These are phyloP conservation scores for Boechera retrofracta DNA, from an alignment of 345 rosid species.

Conservation along the genomic window DNA sequence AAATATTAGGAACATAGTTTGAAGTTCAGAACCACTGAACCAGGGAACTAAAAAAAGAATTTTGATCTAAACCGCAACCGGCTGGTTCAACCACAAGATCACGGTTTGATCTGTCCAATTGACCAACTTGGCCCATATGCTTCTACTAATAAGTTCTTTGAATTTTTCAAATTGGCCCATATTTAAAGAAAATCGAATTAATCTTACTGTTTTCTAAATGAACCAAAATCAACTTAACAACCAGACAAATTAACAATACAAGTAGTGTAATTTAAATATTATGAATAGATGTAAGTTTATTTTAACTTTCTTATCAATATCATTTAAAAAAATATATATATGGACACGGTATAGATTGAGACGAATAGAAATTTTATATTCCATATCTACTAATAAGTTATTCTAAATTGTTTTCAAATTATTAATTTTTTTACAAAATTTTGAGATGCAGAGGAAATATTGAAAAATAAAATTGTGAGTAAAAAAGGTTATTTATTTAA, in stretches of 20 bases:
- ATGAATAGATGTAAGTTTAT: not conserved
- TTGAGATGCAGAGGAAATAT: no score
- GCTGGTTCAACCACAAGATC: conserved; percentile 4
- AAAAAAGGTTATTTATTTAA: no score
- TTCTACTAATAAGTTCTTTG: not conserved
- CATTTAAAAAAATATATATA: no score
- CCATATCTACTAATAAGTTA: no score
- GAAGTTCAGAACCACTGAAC: not conserved
- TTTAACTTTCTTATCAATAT: not conserved
- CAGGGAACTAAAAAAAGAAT: not conserved
- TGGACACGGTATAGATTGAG: no score
- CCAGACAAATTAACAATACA: no score
- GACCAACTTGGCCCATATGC: not conserved
- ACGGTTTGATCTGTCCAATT: conserved; percentile 16
- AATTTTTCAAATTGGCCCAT: not conserved
- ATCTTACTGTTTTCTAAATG: not conserved
- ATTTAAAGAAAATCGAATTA: not conserved
- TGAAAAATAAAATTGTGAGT: no score
- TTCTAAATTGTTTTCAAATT: no score
- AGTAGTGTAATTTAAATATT: no score
- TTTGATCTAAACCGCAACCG: conserved; percentile 2
- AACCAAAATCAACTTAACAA: not conserved
- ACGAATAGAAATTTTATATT: no score
- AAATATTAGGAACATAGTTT: not conserved
- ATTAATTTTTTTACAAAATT: no score